Evolutionary conservation across 257 asterid genomes (phyloP), one percentile per base, ranked within the genome.

Genomic region (Capsicum chinense): DNA sequence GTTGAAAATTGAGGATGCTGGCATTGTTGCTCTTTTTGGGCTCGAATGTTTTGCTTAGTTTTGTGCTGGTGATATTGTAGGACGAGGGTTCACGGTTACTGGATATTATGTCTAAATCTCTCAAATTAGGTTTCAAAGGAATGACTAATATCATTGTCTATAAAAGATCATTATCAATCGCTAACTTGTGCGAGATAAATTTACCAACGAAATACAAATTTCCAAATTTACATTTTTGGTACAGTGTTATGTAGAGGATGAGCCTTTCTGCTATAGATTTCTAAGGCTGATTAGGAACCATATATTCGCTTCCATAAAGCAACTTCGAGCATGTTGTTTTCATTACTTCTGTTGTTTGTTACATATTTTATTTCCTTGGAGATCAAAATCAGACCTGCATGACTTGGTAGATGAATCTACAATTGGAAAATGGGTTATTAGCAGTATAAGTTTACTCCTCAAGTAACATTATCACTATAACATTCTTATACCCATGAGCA

Each of bases 11-110:
- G 89, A 87, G 59, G 83, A 87, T 85, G 90, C 85, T 9, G 90
- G 90, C 83, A 87, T 87, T 79, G 88, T 86, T 83, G 79, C 86
- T 48, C 86, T 85, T 50, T 87, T 87, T 19, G 88, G 88, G 56
- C 58, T 87, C 14, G 89, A 87, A 57, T 87, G 87, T 57, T 60
- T 74, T 69, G 87, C 88, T 64, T 85, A 88, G 89, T 85, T 64
- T 78, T 87, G 79, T 14, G 89, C 84, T 37, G 89, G 88, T 57
- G 88, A 87, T 83, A 85, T 87, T 56, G 63, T 85, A 17, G 89
- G 88, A 11, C 82, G 86, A 11, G 87, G 87, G 64, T 87, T 87
- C 86, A 87, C 83, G 0, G 11, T 87, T 48, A 84, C 85, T 35
- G 89, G 89, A 56, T 87, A 87, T 79, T 66, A 54, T 17, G 67